A percentile compares a stretch with the other conserved stretches of the same genome.
phyloP scores from a whole-genome alignment of 352 stramenopile species.

The Globisporangium sylvaticum region DNA sequence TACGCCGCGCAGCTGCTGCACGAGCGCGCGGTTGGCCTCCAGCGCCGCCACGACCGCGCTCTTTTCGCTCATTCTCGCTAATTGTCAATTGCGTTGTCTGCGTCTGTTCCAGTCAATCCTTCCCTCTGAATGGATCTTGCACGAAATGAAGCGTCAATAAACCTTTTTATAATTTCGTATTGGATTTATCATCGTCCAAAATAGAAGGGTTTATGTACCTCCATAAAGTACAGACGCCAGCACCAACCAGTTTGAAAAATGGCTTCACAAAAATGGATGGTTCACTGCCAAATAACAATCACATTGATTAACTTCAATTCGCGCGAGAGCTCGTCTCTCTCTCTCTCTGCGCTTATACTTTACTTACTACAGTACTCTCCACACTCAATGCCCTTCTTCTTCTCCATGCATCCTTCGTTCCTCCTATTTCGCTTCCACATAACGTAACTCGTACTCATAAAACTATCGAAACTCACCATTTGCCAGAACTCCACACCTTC shows the following conservation, averaged over 20 bases:
- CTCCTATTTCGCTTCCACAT: neutral
- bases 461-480: neutral
- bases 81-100: neutral
- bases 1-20: conserved; percentile 34
- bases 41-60: conserved; percentile 21
- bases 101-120: conserved; percentile 9
- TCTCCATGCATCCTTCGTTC: neutral
- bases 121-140: neutral
- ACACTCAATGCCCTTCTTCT: neutral
- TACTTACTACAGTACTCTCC: neutral
- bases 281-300: too few relatives aligned
- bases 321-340: neutral
- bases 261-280: too few relatives aligned
- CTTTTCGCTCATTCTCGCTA: neutral
- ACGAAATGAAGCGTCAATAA: neutral
- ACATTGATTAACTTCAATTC: too few relatives aligned
- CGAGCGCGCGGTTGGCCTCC: conserved; percentile 39
- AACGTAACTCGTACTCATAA: neutral
- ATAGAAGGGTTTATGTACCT: too few relatives aligned
- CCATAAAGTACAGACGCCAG: too few relatives aligned
- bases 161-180: neutral
- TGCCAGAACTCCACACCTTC: neutral
- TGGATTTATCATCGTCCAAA: too few relatives aligned
- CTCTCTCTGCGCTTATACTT: neutral
- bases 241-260: too few relatives aligned